These are phyloP conservation scores for Oryza brachyantha DNA, from an alignment of 176 grass and related monocot genomes.

Conservation along the genomic window DNA sequence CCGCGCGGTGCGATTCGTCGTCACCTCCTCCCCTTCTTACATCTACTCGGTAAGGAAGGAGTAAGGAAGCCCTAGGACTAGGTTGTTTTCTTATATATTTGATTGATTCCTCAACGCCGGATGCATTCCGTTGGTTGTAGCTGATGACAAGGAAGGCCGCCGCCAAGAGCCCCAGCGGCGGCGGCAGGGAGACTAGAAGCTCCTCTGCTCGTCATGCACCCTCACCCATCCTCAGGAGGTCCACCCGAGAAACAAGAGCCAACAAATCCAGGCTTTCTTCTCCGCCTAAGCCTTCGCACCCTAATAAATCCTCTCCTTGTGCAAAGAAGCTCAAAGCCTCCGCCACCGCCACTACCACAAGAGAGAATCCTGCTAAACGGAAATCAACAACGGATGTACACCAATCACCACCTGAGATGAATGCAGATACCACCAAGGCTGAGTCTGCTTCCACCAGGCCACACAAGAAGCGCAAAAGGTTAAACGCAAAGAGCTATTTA, in stretches of 20 bases:
- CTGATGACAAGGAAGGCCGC: background rate
- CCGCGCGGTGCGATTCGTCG: no score
- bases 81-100: no score
- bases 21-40: no score
- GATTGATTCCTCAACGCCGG: no score
- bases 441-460: background rate
- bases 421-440: background rate
- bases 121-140: no score
- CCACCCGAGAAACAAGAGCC: conserved; percentile 46
- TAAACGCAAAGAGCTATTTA: conserved; percentile 32
- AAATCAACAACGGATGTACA: background rate
- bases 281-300: background rate
- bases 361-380: conserved; percentile 28
- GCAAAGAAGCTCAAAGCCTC: conserved; percentile 24
- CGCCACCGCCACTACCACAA: background rate
- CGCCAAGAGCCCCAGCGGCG: no score
- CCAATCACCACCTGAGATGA: background rate
- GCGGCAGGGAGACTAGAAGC: conserved; percentile 19
- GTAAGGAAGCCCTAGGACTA: no score
- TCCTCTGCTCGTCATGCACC: background rate
- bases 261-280: conserved; percentile 21
- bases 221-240: conserved; percentile 61
- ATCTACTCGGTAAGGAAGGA: no score
- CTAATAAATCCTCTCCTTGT: conserved; percentile 4
- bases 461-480: conserved; percentile 42